Evolutionary conservation across 1,284 basidiomycete species (phyloP).

Genomic region (Trichosporon sp.): DNA sequence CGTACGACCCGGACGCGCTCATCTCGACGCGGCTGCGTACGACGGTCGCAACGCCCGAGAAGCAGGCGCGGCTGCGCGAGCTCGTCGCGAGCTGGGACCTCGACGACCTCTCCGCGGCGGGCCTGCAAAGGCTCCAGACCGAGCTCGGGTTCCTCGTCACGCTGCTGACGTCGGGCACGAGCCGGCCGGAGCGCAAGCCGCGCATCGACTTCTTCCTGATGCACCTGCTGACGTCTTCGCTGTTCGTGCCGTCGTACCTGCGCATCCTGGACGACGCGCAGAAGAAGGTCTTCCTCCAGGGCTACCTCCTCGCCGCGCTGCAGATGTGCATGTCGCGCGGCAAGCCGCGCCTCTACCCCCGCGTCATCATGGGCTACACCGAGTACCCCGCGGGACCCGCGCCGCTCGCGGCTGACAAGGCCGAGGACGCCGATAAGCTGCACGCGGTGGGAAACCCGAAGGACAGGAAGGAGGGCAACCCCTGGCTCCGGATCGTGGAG

Average conservation of each 20-base stretch:
- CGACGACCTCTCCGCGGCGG: slow-evolving; percentile 47
- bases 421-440: slow-evolving; percentile 6
- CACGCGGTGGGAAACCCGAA: slow-evolving; percentile 23
- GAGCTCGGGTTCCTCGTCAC: slow-evolving; percentile 58
- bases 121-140: slow-evolving; percentile 53
- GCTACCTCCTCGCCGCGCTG: slow-evolving; percentile 54
- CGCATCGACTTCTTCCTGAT: slow-evolving; percentile 68
- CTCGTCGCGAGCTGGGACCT: slow-evolving; percentile 55
- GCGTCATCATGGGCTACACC: slow-evolving; percentile 58
- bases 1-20: slow-evolving; percentile 57
- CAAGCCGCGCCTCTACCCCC: slow-evolving; percentile 56
- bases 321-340: slow-evolving; percentile 56
- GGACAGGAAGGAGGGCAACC: slow-evolving; percentile 51
- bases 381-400: slow-evolving; percentile 51
- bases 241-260: slow-evolving; percentile 59
- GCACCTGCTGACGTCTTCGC: slow-evolving; percentile 62
- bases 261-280: slow-evolving; percentile 28
- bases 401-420: not conserved
- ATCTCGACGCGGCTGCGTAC: slow-evolving; percentile 51
- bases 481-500: slow-evolving; percentile 60
- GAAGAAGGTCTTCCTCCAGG: slow-evolving; percentile 55
- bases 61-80: slow-evolving; percentile 53
- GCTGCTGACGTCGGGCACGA: slow-evolving; percentile 57
- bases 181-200: slow-evolving; percentile 54
- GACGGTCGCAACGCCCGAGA: slow-evolving; percentile 49